These are phyloP conservation scores for Pichia membranifaciens DNA, from an alignment of 805 yeast genomes.

Conservation along the genomic window DNA sequence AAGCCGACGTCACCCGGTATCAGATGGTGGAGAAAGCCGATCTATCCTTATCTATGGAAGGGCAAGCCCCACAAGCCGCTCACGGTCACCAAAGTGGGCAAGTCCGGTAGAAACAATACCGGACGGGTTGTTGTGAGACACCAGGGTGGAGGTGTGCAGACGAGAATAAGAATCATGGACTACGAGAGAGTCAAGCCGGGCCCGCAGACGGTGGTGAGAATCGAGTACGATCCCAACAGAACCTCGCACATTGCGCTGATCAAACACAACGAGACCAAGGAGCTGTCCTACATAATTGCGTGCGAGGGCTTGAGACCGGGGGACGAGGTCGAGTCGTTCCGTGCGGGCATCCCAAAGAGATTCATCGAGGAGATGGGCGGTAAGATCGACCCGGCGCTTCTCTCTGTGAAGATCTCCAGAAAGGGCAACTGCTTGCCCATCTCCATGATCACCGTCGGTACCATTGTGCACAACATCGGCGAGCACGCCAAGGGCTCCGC, in stretches of 20 bases:
- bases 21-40: slow-evolving; percentile 83
- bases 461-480: slow-evolving; percentile 84
- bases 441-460: slow-evolving; percentile 89
- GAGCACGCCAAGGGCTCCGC: slow-evolving; percentile 72
- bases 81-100: slow-evolving; percentile 64
- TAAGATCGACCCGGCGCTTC: slow-evolving; percentile 82
- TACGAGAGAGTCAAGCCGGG: slow-evolving; percentile 64
- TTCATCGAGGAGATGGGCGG: slow-evolving; percentile 84
- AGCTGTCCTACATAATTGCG: slow-evolving; percentile 77
- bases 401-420: slow-evolving; percentile 79
- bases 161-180: slow-evolving; percentile 81
- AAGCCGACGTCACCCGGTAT: slow-evolving; percentile 84
- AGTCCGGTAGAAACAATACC: slow-evolving; percentile 83
- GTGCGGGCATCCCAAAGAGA: slow-evolving; percentile 78
- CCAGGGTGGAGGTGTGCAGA: slow-evolving; percentile 94
- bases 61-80: slow-evolving; percentile 75
- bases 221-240: slow-evolving; percentile 94
- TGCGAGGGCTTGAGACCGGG: slow-evolving; percentile 91
- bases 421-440: slow-evolving; percentile 94
- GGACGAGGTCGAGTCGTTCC: slow-evolving; percentile 82
- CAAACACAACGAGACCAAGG: slow-evolving; percentile 54
- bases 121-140: slow-evolving; percentile 91
- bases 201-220: slow-evolving; percentile 71
- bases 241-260: slow-evolving; percentile 83
- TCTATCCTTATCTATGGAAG: slow-evolving; percentile 79